Percentiles rank a stretch among this genome's conserved stretches.
Evolutionary conservation across 179 eudicot species (phyloP).

Genomic region (Heliamphora pulchella): DNA sequence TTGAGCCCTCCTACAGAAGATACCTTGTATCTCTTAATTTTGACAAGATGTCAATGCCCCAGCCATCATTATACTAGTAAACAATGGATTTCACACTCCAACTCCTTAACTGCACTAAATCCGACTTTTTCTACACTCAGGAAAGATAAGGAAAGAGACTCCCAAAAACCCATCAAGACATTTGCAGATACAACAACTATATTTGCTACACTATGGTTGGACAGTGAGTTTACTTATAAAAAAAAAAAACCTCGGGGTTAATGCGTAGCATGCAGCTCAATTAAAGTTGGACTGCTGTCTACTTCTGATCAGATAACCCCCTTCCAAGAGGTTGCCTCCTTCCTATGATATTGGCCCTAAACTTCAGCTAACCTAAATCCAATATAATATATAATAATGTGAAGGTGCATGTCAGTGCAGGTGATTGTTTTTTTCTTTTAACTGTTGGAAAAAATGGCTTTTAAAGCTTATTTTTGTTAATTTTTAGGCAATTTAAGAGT

Average conservation of each 20-base stretch:
- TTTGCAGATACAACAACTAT: not conserved
- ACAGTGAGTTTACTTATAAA: not conserved
- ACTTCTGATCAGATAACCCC: not conserved
- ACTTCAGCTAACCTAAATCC: not conserved
- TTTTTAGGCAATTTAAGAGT: too few relatives aligned
- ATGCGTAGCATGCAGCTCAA: not conserved
- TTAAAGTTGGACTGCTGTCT: not conserved
- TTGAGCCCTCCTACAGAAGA: not conserved
- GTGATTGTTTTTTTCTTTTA: not conserved
- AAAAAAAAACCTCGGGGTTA: not conserved
- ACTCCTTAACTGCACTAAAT: not conserved
- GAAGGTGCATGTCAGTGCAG: not conserved
- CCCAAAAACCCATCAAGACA: not conserved
- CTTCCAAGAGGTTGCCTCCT: not conserved
- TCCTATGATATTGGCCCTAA: not conserved
- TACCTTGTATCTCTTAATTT: not conserved
- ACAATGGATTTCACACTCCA: not conserved
- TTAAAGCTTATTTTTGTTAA: too few relatives aligned
- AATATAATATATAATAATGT: not conserved
- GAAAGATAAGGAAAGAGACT: not conserved
- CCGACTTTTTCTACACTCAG: not conserved
- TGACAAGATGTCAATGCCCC: not conserved
- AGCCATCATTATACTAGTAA: not conserved
- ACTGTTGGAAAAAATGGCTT: not conserved
- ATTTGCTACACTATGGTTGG: not conserved